Evolutionary conservation across 352 stramenopile genomes (phyloP).

Genomic region (Phytophthora constricta): DNA sequence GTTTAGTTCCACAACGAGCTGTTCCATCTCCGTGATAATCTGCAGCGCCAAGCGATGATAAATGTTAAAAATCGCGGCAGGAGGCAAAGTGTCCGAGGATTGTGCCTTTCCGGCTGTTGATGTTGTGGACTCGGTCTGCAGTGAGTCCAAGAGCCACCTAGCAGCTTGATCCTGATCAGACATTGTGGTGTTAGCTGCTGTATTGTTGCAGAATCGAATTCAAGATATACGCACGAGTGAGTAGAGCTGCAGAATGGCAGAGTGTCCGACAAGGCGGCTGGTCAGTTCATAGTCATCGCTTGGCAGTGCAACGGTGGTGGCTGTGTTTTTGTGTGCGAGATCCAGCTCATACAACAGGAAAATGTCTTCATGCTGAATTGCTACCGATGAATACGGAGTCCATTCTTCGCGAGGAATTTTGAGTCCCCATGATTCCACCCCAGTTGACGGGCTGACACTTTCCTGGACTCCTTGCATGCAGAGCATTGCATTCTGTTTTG

Average conservation of each 20-base stretch:
- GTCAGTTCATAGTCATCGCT: constrained; percentile 8
- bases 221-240: constrained; percentile 27
- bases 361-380: constrained; percentile 17
- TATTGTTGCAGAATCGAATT: background rate
- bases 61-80: constrained; percentile 6
- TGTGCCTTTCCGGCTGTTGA: constrained; percentile 2
- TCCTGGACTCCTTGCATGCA: constrained; percentile 12
- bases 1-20: constrained; percentile 30
- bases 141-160: constrained; percentile 19
- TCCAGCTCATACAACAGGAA: constrained; percentile 41
- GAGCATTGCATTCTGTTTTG: constrained; percentile 29
- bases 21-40: constrained; percentile 25
- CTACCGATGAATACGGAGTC: constrained; percentile 37
- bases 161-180: constrained; percentile 20
- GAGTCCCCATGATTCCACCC: background rate
- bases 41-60: constrained; percentile 16
- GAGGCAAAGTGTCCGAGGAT: background rate
- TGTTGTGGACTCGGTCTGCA: background rate
- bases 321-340: background rate
- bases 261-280: constrained; percentile 19
- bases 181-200: background rate
- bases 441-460: background rate
- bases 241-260: constrained; percentile 34
- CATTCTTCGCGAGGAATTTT: constrained; percentile 21
- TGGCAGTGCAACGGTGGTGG: background rate